These are phyloP conservation scores for Diddensiella transvaalensis DNA, from an alignment of 805 yeast genomes.

Conservation along the genomic window DNA sequence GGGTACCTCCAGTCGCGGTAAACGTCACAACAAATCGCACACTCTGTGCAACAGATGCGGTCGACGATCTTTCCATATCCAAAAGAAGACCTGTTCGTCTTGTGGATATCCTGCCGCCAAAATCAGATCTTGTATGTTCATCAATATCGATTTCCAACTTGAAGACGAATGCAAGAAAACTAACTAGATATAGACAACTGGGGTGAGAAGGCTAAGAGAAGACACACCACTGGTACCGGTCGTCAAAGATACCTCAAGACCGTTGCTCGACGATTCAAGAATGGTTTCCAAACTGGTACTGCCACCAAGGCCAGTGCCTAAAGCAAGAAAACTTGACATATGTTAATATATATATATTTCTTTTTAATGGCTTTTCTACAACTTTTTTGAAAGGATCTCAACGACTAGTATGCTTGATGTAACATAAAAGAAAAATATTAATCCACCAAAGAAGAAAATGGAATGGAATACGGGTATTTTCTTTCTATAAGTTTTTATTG, in stretches of 20 bases:
- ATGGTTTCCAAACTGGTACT: constrained; percentile 86
- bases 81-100: constrained; percentile 97
- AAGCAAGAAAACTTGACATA: constrained; percentile 1
- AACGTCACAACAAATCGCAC: constrained; percentile 99
- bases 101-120: constrained; percentile 99
- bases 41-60: constrained; percentile 97
- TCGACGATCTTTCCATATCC: constrained; percentile 96
- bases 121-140: constrained; percentile 54
- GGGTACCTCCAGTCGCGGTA: constrained; percentile 99
- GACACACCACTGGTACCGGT: constrained; percentile 99
- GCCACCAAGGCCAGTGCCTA: constrained; percentile 8
- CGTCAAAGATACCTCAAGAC: constrained; percentile 97
- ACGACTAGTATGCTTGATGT: not conserved
- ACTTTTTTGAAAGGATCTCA: not conserved
- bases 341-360: not conserved
- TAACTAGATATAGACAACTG: constrained; percentile 70
- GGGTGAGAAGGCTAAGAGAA: constrained; percentile 99
- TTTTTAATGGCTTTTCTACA: constrained; percentile 1
- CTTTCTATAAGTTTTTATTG: not conserved
- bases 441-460: too few species aligned
- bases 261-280: constrained; percentile 97
- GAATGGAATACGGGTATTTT: not conserved
- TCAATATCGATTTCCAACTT: not conserved
- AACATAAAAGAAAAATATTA: not conserved
- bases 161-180: too few species aligned